Base-by-base conservation (phyloP, 225 moss, liverwort and hornwort genomes). In the Physcomitrium patens region DNA sequence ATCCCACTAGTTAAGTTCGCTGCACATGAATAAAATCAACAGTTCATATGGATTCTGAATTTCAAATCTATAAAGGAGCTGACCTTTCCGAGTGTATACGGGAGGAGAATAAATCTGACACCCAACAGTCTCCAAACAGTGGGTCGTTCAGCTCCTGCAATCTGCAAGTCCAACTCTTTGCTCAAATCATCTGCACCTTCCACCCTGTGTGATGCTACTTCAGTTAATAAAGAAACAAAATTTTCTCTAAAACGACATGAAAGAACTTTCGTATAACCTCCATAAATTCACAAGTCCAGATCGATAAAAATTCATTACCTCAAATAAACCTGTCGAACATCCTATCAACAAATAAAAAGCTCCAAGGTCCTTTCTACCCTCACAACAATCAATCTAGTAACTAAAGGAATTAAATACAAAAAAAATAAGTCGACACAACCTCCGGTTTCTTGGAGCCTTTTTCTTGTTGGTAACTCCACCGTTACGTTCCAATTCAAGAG, bases 401-500 rank as follows among this genome's bases (percentile, higher is more conserved):
- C 14, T 53, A 24, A 13, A 55, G 45, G 24, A 57, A 57, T 24
- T 12, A 63, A 31, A 51, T 37, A 59, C 17, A 45, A 56, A 19
- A n/a, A 76, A 47, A 64, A 20, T 24, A 60, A 20, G 44, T 55
- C 3, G 0, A 76, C 28, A 58, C 72, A 83, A 72, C 79, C 76
- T 87, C 81, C 85, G 89, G 41, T 72, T 79, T 76, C 91, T 90
- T 26, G 84, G 79, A 52, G 86, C 84, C 76, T 99, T 99, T 75
- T 99, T 99, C 79, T 84, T 95, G 75, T 78, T 86, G 53, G 78
- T 62, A 45, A 89, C 82, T 68, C 84, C 84, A 62, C 93, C 93
- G 77, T 86, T 99, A 52, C 90, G 91, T 85, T 99, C 89, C 73
- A 95, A 75, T 84, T 99, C 97, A 80, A 99, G 87, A 49, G 94